Conservation (phyloP, 192 early-diverging fungal genomes). For the Tieghemiomyces parasiticus region DNA sequence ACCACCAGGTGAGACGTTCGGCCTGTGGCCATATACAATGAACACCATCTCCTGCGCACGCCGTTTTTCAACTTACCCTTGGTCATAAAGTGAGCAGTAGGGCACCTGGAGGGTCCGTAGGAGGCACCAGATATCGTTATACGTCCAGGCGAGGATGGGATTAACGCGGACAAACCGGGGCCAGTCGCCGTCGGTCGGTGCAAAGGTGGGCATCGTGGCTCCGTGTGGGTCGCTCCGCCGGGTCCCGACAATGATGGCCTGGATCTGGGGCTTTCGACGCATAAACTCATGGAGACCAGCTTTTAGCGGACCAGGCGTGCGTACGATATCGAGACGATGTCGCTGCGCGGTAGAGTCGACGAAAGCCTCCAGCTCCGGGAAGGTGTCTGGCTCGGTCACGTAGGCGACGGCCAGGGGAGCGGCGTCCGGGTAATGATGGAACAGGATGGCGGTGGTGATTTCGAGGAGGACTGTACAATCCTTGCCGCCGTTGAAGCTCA, state of each 20-base stretch:
- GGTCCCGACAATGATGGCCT: slow-evolving; percentile 76
- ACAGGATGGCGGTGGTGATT: slow-evolving; percentile 51
- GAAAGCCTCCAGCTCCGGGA: slow-evolving; percentile 79
- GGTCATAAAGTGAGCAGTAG: slow-evolving; percentile 83
- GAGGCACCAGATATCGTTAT: slow-evolving; percentile 72
- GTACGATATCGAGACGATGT: slow-evolving; percentile 52
- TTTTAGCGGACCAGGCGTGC: slow-evolving; percentile 61
- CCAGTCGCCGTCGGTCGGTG: slow-evolving; percentile 76
- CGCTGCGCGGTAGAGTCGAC: slow-evolving; percentile 52
- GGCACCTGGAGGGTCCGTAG: slow-evolving; percentile 43
- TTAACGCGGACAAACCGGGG: slow-evolving; percentile 81
- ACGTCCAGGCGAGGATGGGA: slow-evolving; percentile 84
- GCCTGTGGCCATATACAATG: too few species aligned
- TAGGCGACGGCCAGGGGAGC: slow-evolving; percentile 50
- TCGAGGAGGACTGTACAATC: slow-evolving; percentile 90
- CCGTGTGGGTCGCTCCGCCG: slow-evolving; percentile 59
- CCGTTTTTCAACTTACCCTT: slow-evolving; percentile 62
- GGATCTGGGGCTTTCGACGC: slow-evolving; percentile 26
- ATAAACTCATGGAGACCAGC: slow-evolving; percentile 59
- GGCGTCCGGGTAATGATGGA: slow-evolving; percentile 13
- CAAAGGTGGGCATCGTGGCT: slow-evolving; percentile 28
- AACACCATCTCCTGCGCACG: neutral
- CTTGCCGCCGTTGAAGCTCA: slow-evolving; percentile 95
- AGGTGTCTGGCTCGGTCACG: slow-evolving; percentile 59
- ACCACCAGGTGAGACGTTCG: neutral